Percentiles rank a stretch among this genome's conserved stretches.
Evolutionary conservation across 805 yeast genomes (phyloP).

Genomic region (Saturnispora dispora): DNA sequence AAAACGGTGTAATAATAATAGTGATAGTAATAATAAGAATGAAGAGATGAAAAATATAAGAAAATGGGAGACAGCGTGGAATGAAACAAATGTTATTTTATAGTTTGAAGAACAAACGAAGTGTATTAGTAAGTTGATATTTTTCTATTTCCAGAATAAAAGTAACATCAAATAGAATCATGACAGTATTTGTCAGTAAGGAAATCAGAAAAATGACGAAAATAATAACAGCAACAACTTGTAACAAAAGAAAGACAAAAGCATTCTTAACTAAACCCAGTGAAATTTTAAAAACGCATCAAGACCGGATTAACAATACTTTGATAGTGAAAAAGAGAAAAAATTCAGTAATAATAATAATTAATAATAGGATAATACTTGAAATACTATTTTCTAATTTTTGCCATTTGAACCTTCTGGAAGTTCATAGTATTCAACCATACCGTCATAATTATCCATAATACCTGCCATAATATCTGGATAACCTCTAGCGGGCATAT

Average conservation of each 20-base stretch:
- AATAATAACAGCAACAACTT: not conserved
- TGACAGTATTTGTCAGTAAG: not conserved
- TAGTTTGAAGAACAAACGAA: not conserved
- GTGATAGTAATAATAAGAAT: not conserved
- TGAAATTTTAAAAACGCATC: not conserved
- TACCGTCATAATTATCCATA: not conserved
- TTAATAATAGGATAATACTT: not conserved
- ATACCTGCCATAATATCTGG: slow-evolving; percentile 14
- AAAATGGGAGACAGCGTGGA: not conserved
- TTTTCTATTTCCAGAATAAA: not conserved
- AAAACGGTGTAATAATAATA: not conserved
- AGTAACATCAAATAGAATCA: not conserved
- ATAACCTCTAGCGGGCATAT: slow-evolving; percentile 17
- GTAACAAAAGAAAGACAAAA: not conserved
- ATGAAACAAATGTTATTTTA: not conserved
- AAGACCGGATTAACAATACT: not conserved
- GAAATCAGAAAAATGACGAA: not conserved
- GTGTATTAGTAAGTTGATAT: not conserved
- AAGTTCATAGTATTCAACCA: not conserved
- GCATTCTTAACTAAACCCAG: not conserved
- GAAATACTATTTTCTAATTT: not conserved
- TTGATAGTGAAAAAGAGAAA: not conserved
- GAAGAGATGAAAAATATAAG: not conserved
- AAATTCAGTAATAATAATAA: not conserved
- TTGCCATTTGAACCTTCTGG: not conserved